Evolutionary conservation across 345 rosid species (phyloP), one percentile per base, ranked within the genome.

Genomic region (Trapa incisa): DNA sequence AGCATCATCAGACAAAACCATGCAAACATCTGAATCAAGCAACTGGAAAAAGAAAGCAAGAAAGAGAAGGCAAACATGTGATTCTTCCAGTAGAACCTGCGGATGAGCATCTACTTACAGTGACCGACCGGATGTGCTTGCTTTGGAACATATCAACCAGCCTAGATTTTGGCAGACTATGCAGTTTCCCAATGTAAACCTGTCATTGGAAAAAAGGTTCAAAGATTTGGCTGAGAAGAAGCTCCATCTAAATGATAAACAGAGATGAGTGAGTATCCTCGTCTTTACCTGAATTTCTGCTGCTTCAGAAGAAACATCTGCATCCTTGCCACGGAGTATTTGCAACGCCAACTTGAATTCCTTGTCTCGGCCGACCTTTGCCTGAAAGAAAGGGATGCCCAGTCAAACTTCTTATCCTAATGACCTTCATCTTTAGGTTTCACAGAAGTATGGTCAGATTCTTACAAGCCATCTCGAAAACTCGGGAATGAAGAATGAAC

Each of bases 391-490:
- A 57, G 35, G 69, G 68, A 65, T 57, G 5, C 14, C 67, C 42
- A 36, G 41, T 50, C 16, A 29, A 43, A 41, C 65, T 35, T 35
- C 6, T 33, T 4, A 0, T 33, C 36, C 37, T 14, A 9, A 11
- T 15, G 35, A 22, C 54, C 33, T 36, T 3, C 5, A 42, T 7
- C 15, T 57, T 16, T 6, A 4, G 42, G 8, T 56, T 57, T 68
- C 56, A 11, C 53, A 2, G 47, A 37, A 10, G 22, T 41, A 37
- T n/a, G 37, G 1, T 42, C 15, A 15, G 38, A 33, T 7, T 39
- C 74, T 81, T 80, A 92, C 98, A 84, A 89, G 93, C 93, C 96
- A 92, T 80, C 98, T 85, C 0, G 96, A 97, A 14, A 97, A 89
- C 72, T 90, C 97, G 0, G 97, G 98, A 43, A 90, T 70, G 65